Base-by-base conservation (phyloP, 2,329 filamentous ascomycete species). In the Ascosphaera apis region DNA sequence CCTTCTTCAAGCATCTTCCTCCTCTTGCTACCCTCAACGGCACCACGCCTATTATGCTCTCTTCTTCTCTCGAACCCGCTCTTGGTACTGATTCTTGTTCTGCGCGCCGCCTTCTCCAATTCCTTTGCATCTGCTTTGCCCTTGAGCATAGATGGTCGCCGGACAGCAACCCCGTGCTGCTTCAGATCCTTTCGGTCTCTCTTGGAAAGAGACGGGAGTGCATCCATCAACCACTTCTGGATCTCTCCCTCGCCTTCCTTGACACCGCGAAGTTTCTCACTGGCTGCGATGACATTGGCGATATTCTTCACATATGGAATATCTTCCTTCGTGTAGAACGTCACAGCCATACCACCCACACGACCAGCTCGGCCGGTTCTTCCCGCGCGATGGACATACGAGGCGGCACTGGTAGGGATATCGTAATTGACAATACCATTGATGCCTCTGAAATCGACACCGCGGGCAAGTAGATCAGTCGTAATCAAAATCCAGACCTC, bases 361-460 rank as follows among this genome's bases (percentile, higher is more conserved):
- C 84, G 69, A 0, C 88, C 88, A 0, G 84, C 88, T 15, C 88
- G 69, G 0, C 86, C 88, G 0, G 88, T 95, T 33, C 88, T 70
- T 0, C 88, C 88, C 0, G 88, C 83, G 8, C 88, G 79, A 56
- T 98, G 88, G 4, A 98, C 78, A 50, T 98, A 98, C 1, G 72
- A 73, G 0, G 84, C 86, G 3, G 78, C 77, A 0, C 79, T 84
- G n/a, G 76, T 81, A 0, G 88, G 88, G 6, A 93, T 82, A 53
- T 98, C 88, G 57, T 93, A 98, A 57, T 95, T 98, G 36, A 98
- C 79, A 0, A 98, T 84, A 33, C 84, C 83, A 48, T 93, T 93
- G 42, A 98, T 75, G 35, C 88, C 88, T 6, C 79, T 73, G 59
- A 98, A 93, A 55, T 98, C 88, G 30, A 98, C 75, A 15, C 88